These are phyloP conservation scores for Alternaria panax DNA, from an alignment of 2,329 filamentous ascomycete genomes.

Conservation along the genomic window DNA sequence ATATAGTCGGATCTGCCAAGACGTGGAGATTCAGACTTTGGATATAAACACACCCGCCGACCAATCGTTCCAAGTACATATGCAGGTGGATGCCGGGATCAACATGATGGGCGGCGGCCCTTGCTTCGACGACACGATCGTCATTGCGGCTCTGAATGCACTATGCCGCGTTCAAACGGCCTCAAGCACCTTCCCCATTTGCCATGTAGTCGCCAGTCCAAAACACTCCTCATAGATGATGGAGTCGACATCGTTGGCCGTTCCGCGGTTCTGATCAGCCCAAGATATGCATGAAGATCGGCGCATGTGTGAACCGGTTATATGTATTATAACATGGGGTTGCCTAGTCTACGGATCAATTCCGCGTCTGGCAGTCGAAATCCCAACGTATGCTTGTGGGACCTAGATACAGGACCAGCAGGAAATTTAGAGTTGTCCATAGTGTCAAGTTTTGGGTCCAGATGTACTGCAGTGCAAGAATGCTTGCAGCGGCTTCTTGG, in stretches of 20 bases:
- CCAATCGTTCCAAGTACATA: not conserved
- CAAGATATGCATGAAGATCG: not conserved
- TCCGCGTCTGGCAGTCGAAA: not conserved
- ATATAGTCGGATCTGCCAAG: constrained; percentile 12
- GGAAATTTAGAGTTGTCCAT: not conserved
- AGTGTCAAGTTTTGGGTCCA: not conserved
- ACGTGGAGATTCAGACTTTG: not conserved
- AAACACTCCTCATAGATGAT: not conserved
- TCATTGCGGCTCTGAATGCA: not conserved
- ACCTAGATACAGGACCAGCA: not conserved
- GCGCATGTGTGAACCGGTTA: not conserved
- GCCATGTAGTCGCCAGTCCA: not conserved
- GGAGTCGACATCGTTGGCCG: not conserved
- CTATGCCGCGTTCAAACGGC: not conserved
- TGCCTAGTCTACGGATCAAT: not conserved
- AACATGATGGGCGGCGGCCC: not conserved
- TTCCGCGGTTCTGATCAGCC: not conserved
- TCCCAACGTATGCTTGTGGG: not conserved
- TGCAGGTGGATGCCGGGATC: constrained; percentile 2
- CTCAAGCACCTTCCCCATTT: not conserved
- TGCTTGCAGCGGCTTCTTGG: constrained; percentile 1
- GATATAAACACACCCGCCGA: constrained; percentile 1
- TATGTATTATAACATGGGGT: not conserved
- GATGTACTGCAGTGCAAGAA: not conserved
- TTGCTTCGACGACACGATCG: not conserved